These are phyloP conservation scores for Nicotiana paniculata DNA, from an alignment of 257 asterid species.

Conservation along the genomic window DNA sequence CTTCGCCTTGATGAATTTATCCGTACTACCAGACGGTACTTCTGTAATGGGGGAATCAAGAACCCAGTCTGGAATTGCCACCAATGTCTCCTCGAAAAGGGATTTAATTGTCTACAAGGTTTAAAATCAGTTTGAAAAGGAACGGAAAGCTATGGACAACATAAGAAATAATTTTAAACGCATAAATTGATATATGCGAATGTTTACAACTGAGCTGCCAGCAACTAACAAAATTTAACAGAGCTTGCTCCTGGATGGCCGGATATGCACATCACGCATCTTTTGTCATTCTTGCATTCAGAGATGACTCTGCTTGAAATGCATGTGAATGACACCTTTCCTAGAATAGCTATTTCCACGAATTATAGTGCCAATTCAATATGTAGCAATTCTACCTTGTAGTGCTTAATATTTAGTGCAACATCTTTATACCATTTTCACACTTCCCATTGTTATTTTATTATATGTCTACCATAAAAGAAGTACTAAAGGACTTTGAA, in stretches of 20 bases:
- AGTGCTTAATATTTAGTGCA: too few species aligned
- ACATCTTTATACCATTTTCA: background rate
- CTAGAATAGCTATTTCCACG: background rate
- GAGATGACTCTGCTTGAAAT: background rate
- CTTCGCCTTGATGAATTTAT: slow-evolving; percentile 53
- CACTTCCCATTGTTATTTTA: background rate
- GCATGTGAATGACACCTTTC: background rate
- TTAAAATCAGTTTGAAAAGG: background rate
- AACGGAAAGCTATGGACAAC: background rate
- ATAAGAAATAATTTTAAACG: background rate
- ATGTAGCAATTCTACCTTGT: background rate
- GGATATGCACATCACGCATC: background rate
- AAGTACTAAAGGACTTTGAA: too few species aligned
- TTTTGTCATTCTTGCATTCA: background rate
- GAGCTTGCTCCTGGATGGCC: background rate
- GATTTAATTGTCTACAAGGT: slow-evolving; percentile 57
- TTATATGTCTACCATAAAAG: background rate
- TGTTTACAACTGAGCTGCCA: background rate
- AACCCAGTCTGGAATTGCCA: slow-evolving; percentile 59
- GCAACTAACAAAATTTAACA: background rate
- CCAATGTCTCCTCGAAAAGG: slow-evolving; percentile 67
- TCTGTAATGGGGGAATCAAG: slow-evolving; percentile 59
- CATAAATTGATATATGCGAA: background rate
- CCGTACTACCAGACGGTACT: slow-evolving; percentile 30
- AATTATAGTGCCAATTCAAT: background rate